These are phyloP conservation scores for Endothia cerciana DNA, from an alignment of 2,329 filamentous ascomycete species.

Conservation along the genomic window DNA sequence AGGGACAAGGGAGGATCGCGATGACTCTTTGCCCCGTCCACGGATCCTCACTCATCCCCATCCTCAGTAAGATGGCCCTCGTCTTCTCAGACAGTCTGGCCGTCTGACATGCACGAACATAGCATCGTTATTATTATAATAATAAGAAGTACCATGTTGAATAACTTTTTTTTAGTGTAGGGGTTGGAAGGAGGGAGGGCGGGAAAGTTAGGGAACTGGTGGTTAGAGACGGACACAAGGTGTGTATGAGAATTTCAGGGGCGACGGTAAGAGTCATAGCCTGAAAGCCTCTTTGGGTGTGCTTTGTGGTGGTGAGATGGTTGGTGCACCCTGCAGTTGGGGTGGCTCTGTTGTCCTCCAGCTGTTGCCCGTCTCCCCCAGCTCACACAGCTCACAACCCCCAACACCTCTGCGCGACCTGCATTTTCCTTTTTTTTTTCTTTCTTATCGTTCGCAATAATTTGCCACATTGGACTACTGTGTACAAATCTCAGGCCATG, in stretches of 20 bases:
- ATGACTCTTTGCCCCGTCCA: slow-evolving; percentile 6
- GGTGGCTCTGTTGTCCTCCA: neutral
- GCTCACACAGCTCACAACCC: too few species aligned
- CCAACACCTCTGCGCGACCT: too few species aligned
- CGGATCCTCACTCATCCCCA: neutral
- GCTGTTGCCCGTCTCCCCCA: neutral
- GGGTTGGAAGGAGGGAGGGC: neutral
- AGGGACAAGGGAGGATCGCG: slow-evolving; percentile 1
- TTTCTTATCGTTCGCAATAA: neutral
- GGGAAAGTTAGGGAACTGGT: neutral
- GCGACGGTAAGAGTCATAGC: slow-evolving; percentile 11
- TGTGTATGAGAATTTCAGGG: slow-evolving; percentile 16
- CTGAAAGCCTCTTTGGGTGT: neutral
- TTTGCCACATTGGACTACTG: neutral
- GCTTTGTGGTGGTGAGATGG: neutral
- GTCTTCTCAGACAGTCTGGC: neutral
- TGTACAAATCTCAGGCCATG: neutral
- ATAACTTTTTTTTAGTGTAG: neutral
- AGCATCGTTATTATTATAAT: neutral
- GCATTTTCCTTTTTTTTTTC: neutral
- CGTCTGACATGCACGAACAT: slow-evolving; percentile 4
- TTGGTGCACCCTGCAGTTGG: slow-evolving; percentile 5
- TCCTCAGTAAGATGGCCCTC: slow-evolving; percentile 5
- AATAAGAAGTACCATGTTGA: neutral
- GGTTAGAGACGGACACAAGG: neutral